These are phyloP conservation scores for Tephrocybe sp. DNA, from an alignment of 768 basidiomycete genomes.

Conservation along the genomic window DNA sequence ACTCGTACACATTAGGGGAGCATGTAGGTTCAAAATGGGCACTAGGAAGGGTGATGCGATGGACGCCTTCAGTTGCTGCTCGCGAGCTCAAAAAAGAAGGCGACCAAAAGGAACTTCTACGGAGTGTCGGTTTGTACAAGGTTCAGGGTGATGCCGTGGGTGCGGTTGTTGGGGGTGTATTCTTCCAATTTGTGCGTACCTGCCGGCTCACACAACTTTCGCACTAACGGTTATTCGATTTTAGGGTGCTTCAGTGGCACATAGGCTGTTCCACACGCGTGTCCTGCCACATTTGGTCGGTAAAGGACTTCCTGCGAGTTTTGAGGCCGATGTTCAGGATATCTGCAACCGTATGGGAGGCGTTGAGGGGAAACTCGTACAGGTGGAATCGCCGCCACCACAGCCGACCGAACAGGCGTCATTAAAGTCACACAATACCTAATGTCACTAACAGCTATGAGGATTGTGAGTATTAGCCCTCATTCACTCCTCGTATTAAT, in stretches of 20 bases:
- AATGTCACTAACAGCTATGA: slow-evolving; percentile 14
- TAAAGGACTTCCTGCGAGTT: slow-evolving; percentile 41
- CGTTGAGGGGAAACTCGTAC: slow-evolving; percentile 29
- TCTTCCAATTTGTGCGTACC: slow-evolving; percentile 71
- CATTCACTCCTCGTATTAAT: background rate
- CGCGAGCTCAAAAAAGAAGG: slow-evolving; percentile 27
- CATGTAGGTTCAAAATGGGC: slow-evolving; percentile 72
- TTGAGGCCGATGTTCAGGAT: slow-evolving; percentile 45
- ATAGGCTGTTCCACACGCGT: slow-evolving; percentile 49
- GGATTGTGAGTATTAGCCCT: slow-evolving; percentile 14
- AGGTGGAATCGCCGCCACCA: slow-evolving; percentile 8
- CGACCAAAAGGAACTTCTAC: slow-evolving; percentile 38
- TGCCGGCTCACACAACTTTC: background rate
- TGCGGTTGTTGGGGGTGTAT: slow-evolving; percentile 25
- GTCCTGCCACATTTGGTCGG: slow-evolving; percentile 42
- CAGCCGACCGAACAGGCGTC: slow-evolving; percentile 1
- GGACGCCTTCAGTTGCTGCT: slow-evolving; percentile 58
- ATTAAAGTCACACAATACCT: slow-evolving; percentile 9
- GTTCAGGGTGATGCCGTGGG: slow-evolving; percentile 10
- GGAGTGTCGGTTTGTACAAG: slow-evolving; percentile 48
- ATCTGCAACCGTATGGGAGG: slow-evolving; percentile 53
- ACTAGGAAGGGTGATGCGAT: slow-evolving; percentile 68
- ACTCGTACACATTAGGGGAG: slow-evolving; percentile 73
- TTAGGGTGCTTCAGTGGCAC: slow-evolving; percentile 48
- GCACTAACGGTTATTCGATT: slow-evolving; percentile 1